Evolutionary conservation across 805 yeast species (phyloP).

Genomic region (Candida rishiriensis): DNA sequence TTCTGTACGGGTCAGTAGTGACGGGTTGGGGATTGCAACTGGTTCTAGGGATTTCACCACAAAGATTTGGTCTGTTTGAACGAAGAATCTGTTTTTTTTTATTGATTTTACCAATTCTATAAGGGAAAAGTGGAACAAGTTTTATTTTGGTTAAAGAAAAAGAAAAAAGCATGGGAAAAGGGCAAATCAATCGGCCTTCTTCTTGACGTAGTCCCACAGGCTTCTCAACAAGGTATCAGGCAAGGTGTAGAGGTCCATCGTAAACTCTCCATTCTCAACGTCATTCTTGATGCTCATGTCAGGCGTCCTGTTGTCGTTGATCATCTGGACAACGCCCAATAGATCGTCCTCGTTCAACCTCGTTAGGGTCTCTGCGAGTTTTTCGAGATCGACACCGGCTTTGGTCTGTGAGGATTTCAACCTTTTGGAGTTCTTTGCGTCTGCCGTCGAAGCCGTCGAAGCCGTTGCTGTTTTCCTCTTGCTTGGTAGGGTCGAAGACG

Average conservation of each 20-base stretch:
- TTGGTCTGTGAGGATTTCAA: conserved; percentile 55
- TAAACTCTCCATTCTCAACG: conserved; percentile 94
- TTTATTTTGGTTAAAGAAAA: too few species aligned
- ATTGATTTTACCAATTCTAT: too few species aligned
- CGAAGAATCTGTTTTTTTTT: too few species aligned
- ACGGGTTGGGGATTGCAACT: conserved; percentile 74
- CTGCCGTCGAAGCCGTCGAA: conserved; percentile 13
- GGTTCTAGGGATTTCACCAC: conserved; percentile 79
- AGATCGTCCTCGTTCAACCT: conserved; percentile 88
- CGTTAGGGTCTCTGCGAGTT: conserved; percentile 83
- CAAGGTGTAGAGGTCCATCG: conserved; percentile 89
- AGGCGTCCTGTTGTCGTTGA: conserved; percentile 88
- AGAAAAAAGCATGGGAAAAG: background rate
- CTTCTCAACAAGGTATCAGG: conserved; percentile 89
- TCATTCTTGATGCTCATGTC: conserved; percentile 96
- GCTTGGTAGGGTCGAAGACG: conserved; percentile 7
- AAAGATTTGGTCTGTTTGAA: conserved; percentile 50
- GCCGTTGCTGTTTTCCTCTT: conserved; percentile 6
- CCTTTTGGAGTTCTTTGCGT: conserved; percentile 44
- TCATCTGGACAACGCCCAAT: conserved; percentile 94
- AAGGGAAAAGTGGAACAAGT: too few species aligned
- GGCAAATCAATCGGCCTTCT: conserved; percentile 37
- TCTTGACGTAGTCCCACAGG: conserved; percentile 90
- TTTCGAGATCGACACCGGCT: conserved; percentile 82
- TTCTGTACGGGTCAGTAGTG: conserved; percentile 61